Base-by-base conservation (phyloP, 768 basidiomycete species). In the Royoungia palumana region DNA sequence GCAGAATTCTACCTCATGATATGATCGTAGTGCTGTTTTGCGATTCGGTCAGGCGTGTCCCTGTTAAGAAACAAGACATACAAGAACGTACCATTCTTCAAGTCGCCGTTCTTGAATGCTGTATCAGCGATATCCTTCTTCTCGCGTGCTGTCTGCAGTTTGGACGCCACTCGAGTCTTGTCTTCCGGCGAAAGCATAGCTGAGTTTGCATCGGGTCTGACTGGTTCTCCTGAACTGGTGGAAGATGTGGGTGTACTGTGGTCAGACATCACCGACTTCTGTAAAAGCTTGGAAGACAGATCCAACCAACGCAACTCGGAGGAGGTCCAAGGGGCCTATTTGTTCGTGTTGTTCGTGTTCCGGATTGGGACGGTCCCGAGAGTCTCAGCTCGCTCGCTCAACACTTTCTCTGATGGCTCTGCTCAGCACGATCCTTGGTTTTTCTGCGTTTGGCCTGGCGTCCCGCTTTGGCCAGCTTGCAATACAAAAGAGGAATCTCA, bases 391-490 rank as follows among this genome's bases (percentile, higher is more conserved):
- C n/a, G n/a, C 30, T 20, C 24, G 17, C 19, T 35, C 20, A 13
- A 46, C 41, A 30, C 17, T 4, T 14, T 36, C 28, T 16, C n/a
- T 38, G 47, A 89, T 88, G 83, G 64, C 85, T 35, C 70, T 89
- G 62, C 71, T 87, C 47, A 71, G 80, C 42, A 88, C 80, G 62
- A 69, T 91, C 53, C 66, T 89, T 62, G 88, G 89, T 35, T 89
- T 89, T 69, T 87, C 89, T 3, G 68, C 78, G 48, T 85, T 92
- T 62, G 93, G 93, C 36, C 84, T 96, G 50, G 83, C 84, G 19
- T 83, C 85, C 17, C 79, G 94, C 50, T 75, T 92, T 51, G 90
- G 89, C 59, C 92, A 94, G 70, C 82, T 96, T 20, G 87, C 85
- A 46, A 87, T 96, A 60, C 86, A 91, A 68, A 83, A 78, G 64